Evolutionary conservation across 192 early-diverging fungal species (phyloP), one percentile per base, ranked within the genome.

Genomic region (Gigaspora rosea): DNA sequence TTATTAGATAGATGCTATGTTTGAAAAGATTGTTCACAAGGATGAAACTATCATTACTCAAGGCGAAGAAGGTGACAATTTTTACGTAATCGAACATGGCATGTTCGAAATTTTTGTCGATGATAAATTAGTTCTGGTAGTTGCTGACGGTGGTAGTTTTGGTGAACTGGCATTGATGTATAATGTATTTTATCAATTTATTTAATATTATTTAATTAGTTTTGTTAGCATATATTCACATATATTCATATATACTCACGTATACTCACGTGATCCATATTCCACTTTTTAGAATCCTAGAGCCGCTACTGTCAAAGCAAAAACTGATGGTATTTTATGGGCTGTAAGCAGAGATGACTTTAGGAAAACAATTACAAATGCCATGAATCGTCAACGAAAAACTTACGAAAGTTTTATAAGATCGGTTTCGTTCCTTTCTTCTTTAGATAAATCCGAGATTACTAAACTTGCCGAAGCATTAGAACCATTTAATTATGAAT

Each of bases 391-490:
- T 20, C 86, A 84, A 67, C 54, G 81, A 56, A 57, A 67, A 54
- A 80, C 75, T 22, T 86, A 85, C 54, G 85, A 83, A 67, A 22
- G 35, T 11, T 85, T 85, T 64, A 36, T 85, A 11, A 65, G 47
- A 46, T 57, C 75, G 8, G 79, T 84, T 32, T 57, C 68, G 8
- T 50, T 84, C 41, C 61, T 84, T 51, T 47, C 67, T 3, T 78
- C 78, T 9, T 77, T 84, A 18, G 41, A 77, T 22, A 2, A 56
- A 7, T 86, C 86, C 52, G 91, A 93, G 76, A 76, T 89, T 3
- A 83, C 84, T 70, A 93, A 93, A 80, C 88, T 93, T 62, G 91
- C 92, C 1, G 92, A 93, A 79, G 87, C 89, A 12, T 80, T 93
- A 18, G 92, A 93, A 79, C 82, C 86, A 33, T 77, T 88, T 13